phyloP scores from a whole-genome alignment of 352 stramenopile genomes.

The Phytophthora crassamura region DNA sequence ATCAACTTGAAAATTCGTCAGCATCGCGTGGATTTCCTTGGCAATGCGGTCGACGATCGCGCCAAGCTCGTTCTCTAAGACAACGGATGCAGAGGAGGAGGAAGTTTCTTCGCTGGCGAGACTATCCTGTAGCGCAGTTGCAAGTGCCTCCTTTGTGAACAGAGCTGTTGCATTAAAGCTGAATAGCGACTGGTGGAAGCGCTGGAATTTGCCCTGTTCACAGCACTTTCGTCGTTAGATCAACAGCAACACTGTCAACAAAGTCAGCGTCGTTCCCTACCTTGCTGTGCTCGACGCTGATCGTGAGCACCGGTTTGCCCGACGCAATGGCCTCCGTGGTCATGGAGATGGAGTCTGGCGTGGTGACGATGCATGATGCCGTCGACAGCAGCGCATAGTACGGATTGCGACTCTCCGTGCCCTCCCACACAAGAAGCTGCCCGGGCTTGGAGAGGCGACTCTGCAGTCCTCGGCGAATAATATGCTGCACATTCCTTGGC shows the following conservation, averaged over 20 bases:
- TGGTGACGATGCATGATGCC: constrained; percentile 66
- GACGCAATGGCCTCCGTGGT: constrained; percentile 75
- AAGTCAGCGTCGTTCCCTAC: constrained; percentile 26
- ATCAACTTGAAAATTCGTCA: not conserved
- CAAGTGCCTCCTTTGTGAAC: constrained; percentile 31
- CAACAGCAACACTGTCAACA: not conserved
- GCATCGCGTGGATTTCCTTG: not conserved
- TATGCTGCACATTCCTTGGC: constrained; percentile 42
- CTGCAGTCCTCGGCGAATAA: constrained; percentile 39
- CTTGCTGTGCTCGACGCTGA: constrained; percentile 52
- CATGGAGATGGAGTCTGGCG: constrained; percentile 85
- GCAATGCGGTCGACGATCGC: constrained; percentile 35
- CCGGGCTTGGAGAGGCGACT: constrained; percentile 17
- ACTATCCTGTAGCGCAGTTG: not conserved
- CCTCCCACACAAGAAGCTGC: constrained; percentile 63
- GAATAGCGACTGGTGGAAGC: constrained; percentile 58
- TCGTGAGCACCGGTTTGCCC: constrained; percentile 58
- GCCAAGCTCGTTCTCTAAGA: constrained; percentile 52
- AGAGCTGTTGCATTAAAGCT: constrained; percentile 33
- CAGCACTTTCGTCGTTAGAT: too few relatives aligned
- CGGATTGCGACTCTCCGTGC: constrained; percentile 57
- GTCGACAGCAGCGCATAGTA: constrained; percentile 65
- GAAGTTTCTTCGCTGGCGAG: not conserved
- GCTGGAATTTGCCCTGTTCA: constrained; percentile 56
- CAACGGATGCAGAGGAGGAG: constrained; percentile 5